Conservation (phyloP, 139 green algal genomes). For the Chlamydomonas sphaeroides region DNA sequence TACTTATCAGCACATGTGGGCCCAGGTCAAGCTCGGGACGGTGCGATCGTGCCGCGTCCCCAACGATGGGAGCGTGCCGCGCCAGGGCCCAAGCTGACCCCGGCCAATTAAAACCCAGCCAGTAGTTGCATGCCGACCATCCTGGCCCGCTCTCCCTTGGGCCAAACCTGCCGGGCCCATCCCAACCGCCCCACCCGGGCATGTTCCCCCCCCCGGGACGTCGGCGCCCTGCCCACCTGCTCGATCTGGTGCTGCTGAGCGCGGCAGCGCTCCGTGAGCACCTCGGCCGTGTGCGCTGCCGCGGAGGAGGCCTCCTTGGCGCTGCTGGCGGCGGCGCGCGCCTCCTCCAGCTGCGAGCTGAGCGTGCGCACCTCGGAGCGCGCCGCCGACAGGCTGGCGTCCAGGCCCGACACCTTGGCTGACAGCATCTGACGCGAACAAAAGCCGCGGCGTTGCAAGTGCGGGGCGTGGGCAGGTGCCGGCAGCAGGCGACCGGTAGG, state of each 20-base stretch:
- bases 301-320: constrained; percentile 6
- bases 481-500: neutral
- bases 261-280: constrained; percentile 20
- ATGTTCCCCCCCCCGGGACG: too few species aligned
- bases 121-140: too few species aligned
- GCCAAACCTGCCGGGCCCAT: too few species aligned
- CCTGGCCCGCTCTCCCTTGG: too few species aligned
- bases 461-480: neutral
- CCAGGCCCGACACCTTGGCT: constrained; percentile 38
- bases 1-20: too few species aligned
- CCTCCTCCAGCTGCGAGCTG: constrained; percentile 41
- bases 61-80: too few species aligned
- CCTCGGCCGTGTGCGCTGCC: constrained; percentile 30
- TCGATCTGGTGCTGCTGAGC: constrained; percentile 35
- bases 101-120: too few species aligned
- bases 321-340: neutral
- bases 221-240: too few species aligned
- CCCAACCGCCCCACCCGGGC: too few species aligned
- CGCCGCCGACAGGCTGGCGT: constrained; percentile 37
- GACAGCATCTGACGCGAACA: constrained; percentile 36
- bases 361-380: constrained; percentile 34
- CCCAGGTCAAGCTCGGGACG: too few species aligned
- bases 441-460: neutral
- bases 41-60: too few species aligned
- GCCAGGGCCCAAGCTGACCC: too few species aligned